Evolutionary conservation across 768 basidiomycete species (phyloP), one percentile per base, ranked within the genome.

Genomic region (Lactarius hatsudake): DNA sequence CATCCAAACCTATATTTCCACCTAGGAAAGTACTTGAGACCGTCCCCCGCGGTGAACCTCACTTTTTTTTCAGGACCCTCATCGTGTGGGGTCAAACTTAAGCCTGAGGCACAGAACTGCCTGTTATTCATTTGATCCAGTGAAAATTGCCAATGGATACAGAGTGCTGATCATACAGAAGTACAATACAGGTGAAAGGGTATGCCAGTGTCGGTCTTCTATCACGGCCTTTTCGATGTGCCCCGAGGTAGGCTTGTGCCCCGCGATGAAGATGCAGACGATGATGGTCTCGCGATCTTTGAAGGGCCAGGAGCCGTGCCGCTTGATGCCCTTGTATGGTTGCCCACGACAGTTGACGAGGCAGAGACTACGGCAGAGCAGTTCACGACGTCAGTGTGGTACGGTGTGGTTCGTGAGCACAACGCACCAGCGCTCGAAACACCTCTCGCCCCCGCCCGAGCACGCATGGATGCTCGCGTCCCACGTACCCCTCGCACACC

Each of bases 401-500:
- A 15, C 13, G 23, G 13, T 28, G n/a, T 26, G 13, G 26, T 26
- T 26, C 51, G 26, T 26, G 51, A 53, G 51, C 2, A 51, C 53
- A 8, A 23, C 63, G 43, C 61, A 71, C 71, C 60, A 28, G 55
- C 58, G 38, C 71, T 61, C 43, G 62, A 42, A 51, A 48, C 45
- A 5, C 60, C 70, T 15, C 68, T 70, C 32, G 62, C n/a, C 26
- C 63, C 56, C 8, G 53, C 53, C 34, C 78, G 75, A 43, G 81
- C 84, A 65, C 86, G 83, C 79, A 82, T 80, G 15, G 85, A 89
- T 1, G 86, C 88, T 54, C 87, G 81, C 6, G 86, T 93, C 3
- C 89, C 91, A 62, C 89, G 83, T 36, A 90, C 86, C 9, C 90
- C 91, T 72, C 88, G 77, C 3, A 90, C 83, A 18, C 85, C 84